A percentile compares a stretch with the other conserved stretches of the same genome.
Evolutionary conservation across 352 stramenopile genomes (phyloP).

Genomic region (Hyaloperonospora arabidopsidis): DNA sequence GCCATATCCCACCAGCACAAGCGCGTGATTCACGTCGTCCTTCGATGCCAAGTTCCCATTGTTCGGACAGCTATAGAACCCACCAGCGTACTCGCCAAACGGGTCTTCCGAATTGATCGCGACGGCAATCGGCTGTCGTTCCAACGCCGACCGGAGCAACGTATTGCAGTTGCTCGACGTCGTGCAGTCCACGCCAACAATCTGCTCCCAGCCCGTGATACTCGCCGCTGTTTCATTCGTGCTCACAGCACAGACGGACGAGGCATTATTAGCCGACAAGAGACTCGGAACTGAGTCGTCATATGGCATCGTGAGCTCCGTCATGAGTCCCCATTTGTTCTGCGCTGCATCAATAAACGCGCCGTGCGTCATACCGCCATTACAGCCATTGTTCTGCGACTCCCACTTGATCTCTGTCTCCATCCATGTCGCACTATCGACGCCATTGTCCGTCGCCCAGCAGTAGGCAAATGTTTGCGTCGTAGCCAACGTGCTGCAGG

Average conservation of each 20-base stretch:
- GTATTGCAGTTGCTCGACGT: conserved; percentile 38
- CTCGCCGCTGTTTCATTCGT: conserved; percentile 53
- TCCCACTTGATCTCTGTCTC: conserved; percentile 62
- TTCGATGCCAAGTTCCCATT: conserved; percentile 50
- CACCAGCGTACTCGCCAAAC: conserved; percentile 64
- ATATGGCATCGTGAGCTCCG: conserved; percentile 69
- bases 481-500: conserved; percentile 54
- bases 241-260: conserved; percentile 28
- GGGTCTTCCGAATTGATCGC: conserved; percentile 65
- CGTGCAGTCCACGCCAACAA: conserved; percentile 53
- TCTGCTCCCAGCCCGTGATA: conserved; percentile 62
- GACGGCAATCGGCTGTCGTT: conserved; percentile 62
- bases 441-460: conserved; percentile 41
- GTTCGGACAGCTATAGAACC: conserved; percentile 69
- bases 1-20: conserved; percentile 71
- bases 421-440: conserved; percentile 48
- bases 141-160: conserved; percentile 47
- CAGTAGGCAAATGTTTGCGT: conserved; percentile 74
- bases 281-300: conserved; percentile 29
- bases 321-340: conserved; percentile 52
- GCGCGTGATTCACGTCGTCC: conserved; percentile 64
- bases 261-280: conserved; percentile 21
- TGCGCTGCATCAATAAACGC: conserved; percentile 67
- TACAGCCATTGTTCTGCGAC: conserved; percentile 66
- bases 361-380: conserved; percentile 76